Percentiles rank a stretch among this genome's conserved stretches.
phyloP scores from a whole-genome alignment of 2,329 filamentous ascomycete genomes.

The Huntiella bhutanensis region DNA sequence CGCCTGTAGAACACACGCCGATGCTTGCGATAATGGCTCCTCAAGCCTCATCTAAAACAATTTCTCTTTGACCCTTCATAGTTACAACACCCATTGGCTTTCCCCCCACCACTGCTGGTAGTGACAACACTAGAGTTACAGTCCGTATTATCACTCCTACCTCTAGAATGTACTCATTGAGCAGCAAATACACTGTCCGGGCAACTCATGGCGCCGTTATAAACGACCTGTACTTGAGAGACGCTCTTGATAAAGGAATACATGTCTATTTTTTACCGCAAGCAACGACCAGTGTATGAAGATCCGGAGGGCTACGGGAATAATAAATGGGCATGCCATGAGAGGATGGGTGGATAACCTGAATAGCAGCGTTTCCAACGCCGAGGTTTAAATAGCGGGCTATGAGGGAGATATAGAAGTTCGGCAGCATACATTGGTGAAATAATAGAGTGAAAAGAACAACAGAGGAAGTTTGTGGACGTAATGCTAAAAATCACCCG shows the following conservation, averaged over 20 bases:
- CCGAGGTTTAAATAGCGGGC: constrained; percentile 30
- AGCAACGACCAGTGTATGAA: constrained; percentile 45
- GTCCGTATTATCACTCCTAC: constrained; percentile 6
- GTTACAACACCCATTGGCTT: constrained; percentile 46
- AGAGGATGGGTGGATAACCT: constrained; percentile 27
- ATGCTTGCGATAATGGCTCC: constrained; percentile 36
- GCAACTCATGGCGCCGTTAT: constrained; percentile 55
- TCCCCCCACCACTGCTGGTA: constrained; percentile 58
- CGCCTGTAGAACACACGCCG: constrained; percentile 15
- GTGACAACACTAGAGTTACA: constrained; percentile 60
- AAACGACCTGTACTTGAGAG: constrained; percentile 28
- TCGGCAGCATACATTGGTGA: constrained; percentile 16
- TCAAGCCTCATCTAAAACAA: constrained; percentile 60
- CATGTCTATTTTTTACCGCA: constrained; percentile 20
- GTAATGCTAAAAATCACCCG: too few species aligned
- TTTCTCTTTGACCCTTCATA: constrained; percentile 29
- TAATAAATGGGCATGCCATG: constrained; percentile 11
- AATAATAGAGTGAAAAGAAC: too few species aligned
- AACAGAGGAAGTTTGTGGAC: too few species aligned
- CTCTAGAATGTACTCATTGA: constrained; percentile 2
- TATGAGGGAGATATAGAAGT: constrained; percentile 23
- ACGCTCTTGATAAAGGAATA: not conserved
- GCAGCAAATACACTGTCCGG: constrained; percentile 19
- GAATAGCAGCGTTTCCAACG: constrained; percentile 41
- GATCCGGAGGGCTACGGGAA: constrained; percentile 25